phyloP scores from a whole-genome alignment of 169 alveolate species.

The Eimeria falciformis region DNA sequence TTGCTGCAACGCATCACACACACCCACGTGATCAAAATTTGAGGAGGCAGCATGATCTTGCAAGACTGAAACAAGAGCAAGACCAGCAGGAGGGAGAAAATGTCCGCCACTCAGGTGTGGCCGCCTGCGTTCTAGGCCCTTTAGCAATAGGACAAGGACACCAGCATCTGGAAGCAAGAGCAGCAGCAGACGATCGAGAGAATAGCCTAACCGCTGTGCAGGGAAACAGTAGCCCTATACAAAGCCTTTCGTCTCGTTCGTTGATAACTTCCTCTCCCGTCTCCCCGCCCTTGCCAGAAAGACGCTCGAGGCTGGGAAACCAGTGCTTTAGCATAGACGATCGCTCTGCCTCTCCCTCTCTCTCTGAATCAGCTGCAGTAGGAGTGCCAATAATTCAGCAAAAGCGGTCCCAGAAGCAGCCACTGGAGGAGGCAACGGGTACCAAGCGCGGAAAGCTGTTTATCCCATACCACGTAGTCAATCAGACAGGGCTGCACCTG shows the following conservation, averaged over 20 bases:
- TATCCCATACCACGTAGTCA: slow-evolving; percentile 59
- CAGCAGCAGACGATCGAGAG: neutral
- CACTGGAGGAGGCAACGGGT: slow-evolving; percentile 26
- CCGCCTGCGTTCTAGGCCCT: neutral
- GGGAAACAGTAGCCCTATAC: neutral
- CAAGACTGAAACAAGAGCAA: neutral
- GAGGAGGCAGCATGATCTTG: neutral
- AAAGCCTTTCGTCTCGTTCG: slow-evolving; percentile 35
- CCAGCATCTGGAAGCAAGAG: neutral
- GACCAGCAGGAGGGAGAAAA: neutral
- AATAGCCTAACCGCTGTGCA: neutral
- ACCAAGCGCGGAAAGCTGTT: slow-evolving; percentile 46
- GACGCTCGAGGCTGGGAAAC: neutral
- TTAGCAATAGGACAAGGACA: neutral
- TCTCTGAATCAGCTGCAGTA: neutral
- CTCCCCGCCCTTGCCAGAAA: neutral
- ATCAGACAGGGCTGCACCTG: slow-evolving; percentile 73
- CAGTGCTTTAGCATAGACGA: neutral
- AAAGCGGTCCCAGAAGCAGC: neutral
- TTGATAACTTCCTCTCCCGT: neutral
- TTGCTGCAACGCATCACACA: neutral
- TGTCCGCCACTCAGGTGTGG: neutral
- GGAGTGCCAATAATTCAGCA: neutral
- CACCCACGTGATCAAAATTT: neutral
- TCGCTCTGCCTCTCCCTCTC: neutral